phyloP scores from a whole-genome alignment of 306 rosid genomes.

The Casuarina glauca region DNA sequence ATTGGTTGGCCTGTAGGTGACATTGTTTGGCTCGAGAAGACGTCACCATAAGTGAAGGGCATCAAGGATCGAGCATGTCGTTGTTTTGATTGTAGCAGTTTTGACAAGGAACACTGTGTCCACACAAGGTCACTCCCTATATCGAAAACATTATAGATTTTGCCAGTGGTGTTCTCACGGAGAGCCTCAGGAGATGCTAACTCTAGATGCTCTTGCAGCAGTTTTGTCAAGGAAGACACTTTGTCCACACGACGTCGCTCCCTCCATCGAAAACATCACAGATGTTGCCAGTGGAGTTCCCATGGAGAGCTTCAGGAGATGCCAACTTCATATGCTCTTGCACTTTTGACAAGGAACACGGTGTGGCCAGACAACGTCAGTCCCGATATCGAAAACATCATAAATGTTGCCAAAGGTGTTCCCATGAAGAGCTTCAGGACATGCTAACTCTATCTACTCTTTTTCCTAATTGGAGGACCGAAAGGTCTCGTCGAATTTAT shows the following conservation, averaged over 20 bases:
- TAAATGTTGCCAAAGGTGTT: constrained; percentile 54
- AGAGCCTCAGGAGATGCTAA: constrained; percentile 49
- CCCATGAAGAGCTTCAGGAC: constrained; percentile 56
- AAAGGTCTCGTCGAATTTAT: too few relatives aligned
- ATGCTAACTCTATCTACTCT: constrained; percentile 36
- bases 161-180: constrained; percentile 57
- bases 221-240: constrained; percentile 44
- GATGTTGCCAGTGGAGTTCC: constrained; percentile 58
- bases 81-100: constrained; percentile 46
- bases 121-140: constrained; percentile 66
- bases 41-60: constrained; percentile 40
- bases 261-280: constrained; percentile 62
- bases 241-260: constrained; percentile 61
- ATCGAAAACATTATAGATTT: constrained; percentile 54
- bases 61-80: constrained; percentile 44
- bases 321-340: constrained; percentile 44
- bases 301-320: constrained; percentile 51
- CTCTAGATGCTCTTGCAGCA: constrained; percentile 49
- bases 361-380: constrained; percentile 62
- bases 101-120: constrained; percentile 58
- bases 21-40: constrained; percentile 52
- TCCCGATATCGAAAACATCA: constrained; percentile 60
- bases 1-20: constrained; percentile 21
- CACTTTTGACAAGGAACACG: constrained; percentile 44
- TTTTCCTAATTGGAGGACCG: not conserved